Evolutionary conservation across 2,329 filamentous ascomycete genomes (phyloP), one percentile per base, ranked within the genome.

Genomic region (Didymella glomerata): DNA sequence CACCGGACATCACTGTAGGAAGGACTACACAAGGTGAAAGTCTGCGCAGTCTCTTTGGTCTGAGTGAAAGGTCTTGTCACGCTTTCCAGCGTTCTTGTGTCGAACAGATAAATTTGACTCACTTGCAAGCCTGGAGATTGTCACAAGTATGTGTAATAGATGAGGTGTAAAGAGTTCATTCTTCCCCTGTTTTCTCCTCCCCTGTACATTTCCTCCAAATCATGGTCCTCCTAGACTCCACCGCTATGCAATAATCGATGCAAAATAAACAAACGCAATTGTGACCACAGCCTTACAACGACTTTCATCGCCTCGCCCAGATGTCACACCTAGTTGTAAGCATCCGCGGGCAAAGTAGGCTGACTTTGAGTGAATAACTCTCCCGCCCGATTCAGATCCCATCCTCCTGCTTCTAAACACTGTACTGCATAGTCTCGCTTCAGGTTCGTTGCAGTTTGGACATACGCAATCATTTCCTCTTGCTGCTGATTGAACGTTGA

Each of bases 381-480:
- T 66, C 93, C 79, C 2, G 93, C 94, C 65, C 86, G 85, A 36
- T 90, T 85, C 48, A 93, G 86, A 73, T 96, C 86, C 92, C 93
- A 98, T 36, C 84, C 85, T 56, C 89, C 91, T 59, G 93, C 88
- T 2, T 86, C 84, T 16, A 98, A 82, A 69, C 94, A 97, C 82
- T 96, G 85, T 66, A 89, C 85, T 1, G 93, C 90, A 74, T 90
- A 96, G 58, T 90, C 83, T 10, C 88, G 78, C 9, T 87, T 95
- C 88, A 99, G 92, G 57, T 88, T 87, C 1, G 93, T 97, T 69
- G 87, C 87, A 64, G 87, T 87, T 64, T 87, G 89, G 51, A 97
- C 84, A 73, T 95, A 88, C 20, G 81, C 68, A 22, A 87, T 81
- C 72, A 96, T 82, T 79, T 93, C 87, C 63, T 89, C 86, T 67